Percentiles rank a stretch among this genome's conserved stretches.
Evolutionary conservation across 148 eudicot species (phyloP).

Genomic region (Rhododendron molle): DNA sequence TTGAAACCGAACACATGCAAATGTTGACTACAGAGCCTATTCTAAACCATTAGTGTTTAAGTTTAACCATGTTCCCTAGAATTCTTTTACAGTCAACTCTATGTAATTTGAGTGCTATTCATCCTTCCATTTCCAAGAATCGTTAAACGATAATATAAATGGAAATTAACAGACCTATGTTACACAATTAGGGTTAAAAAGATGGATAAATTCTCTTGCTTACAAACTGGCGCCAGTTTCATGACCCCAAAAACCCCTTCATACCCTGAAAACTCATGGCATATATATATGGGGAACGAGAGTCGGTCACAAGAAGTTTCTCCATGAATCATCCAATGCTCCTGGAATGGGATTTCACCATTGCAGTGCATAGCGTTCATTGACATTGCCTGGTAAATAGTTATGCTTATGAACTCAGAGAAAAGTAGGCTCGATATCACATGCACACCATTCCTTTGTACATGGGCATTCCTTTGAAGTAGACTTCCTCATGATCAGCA

Average conservation of each 20-base stretch:
- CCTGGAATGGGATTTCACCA: neutral
- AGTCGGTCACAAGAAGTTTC: neutral
- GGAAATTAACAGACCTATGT: neutral
- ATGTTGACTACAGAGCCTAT: neutral
- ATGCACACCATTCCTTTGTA: constrained; percentile 83
- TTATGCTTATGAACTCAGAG: neutral
- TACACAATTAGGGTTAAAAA: neutral
- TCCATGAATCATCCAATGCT: neutral
- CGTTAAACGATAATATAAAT: neutral
- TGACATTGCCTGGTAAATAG: neutral
- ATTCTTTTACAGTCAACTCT: neutral
- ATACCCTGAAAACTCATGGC: neutral
- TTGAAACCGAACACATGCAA: neutral
- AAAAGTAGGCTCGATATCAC: neutral
- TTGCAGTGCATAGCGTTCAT: neutral
- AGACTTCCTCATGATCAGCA: constrained; percentile 80
- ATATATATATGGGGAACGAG: neutral
- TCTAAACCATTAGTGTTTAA: neutral
- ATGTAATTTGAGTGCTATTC: neutral
- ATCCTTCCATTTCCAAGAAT: neutral
- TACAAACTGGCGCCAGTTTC: neutral
- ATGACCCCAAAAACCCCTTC: neutral
- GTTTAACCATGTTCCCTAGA: neutral
- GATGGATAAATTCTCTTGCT: neutral
- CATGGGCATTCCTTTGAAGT: constrained; percentile 90